A percentile compares a stretch with the other conserved stretches of the same genome.
Conservation (phyloP, 2,329 filamentous ascomycete genomes). For the Aureobasidium mangrovei region DNA sequence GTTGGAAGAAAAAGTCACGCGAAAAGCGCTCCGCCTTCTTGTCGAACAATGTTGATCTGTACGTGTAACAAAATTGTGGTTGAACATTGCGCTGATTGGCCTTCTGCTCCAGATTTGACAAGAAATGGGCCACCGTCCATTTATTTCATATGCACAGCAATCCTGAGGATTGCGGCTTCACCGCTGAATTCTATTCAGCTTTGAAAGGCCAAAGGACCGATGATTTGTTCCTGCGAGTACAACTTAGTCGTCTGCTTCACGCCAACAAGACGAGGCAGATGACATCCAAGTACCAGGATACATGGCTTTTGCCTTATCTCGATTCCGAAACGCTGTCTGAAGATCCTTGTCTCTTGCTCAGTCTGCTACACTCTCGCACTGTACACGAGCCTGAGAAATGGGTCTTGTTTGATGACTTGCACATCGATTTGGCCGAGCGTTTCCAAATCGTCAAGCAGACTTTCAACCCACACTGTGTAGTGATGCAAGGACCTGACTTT, state of each 20-base stretch:
- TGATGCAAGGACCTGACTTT: slow-evolving; percentile 11
- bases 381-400: slow-evolving; percentile 10
- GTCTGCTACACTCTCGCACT: slow-evolving; percentile 16
- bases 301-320: slow-evolving; percentile 16
- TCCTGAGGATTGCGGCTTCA: background rate
- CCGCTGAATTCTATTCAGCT: background rate
- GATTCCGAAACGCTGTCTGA: slow-evolving; percentile 14
- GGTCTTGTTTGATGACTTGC: slow-evolving; percentile 16
- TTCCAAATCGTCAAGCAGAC: slow-evolving; percentile 1
- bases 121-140: slow-evolving; percentile 1
- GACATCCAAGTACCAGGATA: background rate
- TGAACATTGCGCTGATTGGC: no score
- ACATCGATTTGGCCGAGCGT: slow-evolving; percentile 10
- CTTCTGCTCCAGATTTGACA: background rate
- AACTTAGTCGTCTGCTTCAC: background rate
- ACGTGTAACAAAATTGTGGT: no score
- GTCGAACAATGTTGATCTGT: background rate
- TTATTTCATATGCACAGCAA: background rate
- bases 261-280: background rate
- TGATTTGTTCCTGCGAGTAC: background rate
- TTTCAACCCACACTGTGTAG: slow-evolving; percentile 16
- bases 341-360: slow-evolving; percentile 11
- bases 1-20: slow-evolving; percentile 10
- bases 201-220: background rate
- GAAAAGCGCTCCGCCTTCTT: background rate